Evolutionary conservation across 371 early-diverging fungal species (phyloP).

Genomic region (Choanephora cucurbitarum): DNA sequence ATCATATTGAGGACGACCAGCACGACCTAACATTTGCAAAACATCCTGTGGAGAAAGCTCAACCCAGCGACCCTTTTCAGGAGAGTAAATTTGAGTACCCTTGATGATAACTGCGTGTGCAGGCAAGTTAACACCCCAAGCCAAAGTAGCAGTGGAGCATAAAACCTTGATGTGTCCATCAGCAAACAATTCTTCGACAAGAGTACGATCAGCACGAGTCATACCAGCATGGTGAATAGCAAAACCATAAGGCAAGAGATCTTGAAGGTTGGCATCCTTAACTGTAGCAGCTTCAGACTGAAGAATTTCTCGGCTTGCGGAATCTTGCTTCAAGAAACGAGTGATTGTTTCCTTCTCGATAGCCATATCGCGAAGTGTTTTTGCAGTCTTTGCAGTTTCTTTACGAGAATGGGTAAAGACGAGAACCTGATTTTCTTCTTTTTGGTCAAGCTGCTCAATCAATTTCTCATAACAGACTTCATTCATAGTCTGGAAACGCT

Average conservation of each 20-base stretch:
- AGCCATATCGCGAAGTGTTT: slow-evolving; percentile 88
- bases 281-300: slow-evolving; percentile 79
- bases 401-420: slow-evolving; percentile 99
- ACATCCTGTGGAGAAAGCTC: slow-evolving; percentile 96
- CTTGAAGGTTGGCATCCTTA: slow-evolving; percentile 82
- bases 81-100: slow-evolving; percentile 97
- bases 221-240: slow-evolving; percentile 99
- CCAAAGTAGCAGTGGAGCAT: slow-evolving; percentile 98
- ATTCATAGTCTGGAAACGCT: slow-evolving; percentile 94
- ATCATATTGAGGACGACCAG: slow-evolving; percentile 99
- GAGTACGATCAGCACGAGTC: slow-evolving; percentile 89
- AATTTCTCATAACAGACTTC: slow-evolving; percentile 94
- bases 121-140: slow-evolving; percentile 99
- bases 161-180: slow-evolving; percentile 93
- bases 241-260: slow-evolving; percentile 93
- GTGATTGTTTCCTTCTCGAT: slow-evolving; percentile 83
- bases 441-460: slow-evolving; percentile 78
- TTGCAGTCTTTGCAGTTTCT: slow-evolving; percentile 95
- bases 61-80: slow-evolving; percentile 92
- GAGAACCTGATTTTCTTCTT: slow-evolving; percentile 87
- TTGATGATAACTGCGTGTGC: slow-evolving; percentile 99
- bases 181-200: slow-evolving; percentile 95
- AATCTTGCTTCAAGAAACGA: slow-evolving; percentile 76
- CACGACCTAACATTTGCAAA: slow-evolving; percentile 99
- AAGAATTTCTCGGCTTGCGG: slow-evolving; percentile 83